Evolutionary conservation across 257 asterid genomes (phyloP), one percentile per base, ranked within the genome.

Genomic region (Prunella vulgaris): DNA sequence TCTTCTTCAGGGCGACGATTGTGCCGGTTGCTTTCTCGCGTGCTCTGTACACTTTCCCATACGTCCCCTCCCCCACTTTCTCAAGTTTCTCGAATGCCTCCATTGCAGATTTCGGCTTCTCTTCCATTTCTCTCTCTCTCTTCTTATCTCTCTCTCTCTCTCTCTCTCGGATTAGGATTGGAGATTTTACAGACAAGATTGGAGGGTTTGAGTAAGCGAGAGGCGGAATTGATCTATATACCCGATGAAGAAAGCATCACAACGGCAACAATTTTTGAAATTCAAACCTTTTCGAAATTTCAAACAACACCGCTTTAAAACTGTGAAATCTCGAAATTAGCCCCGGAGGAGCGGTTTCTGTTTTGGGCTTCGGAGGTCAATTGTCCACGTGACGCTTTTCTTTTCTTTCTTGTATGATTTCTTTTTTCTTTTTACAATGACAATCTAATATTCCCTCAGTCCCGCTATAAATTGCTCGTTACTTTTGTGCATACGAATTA

Each of bases 11-110:
- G 7, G 97, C 99, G 0, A 93, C 99, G 10, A 93, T 93, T 30
- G 85, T 84, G 5, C 97, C 99, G 1, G 96, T 93, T 46, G 95
- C 88, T 74, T 85, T 88, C 87, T 93, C 99, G 57, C 90, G 80
- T 18, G 97, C 99, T 76, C 99, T 70, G 83, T 93, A 93, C 38
- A 93, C 99, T 71, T 91, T 93, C 0, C 99, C 97, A 56, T 89
- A 92, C 9, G 98, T 92, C 5, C 98, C 98, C 65, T 92, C 98
- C 7, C 98, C 98, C 0, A 92, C 98, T 72, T 89, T 92, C 88
- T 92, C 98, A 10, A 92, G 88, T 80, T 92, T 92, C 88, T 92
- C 98, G 57, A 84, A 92, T 6, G 94, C 95, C 22, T 92, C 96
- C 98, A 87, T 92, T 5, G 87, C 96, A 14, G 90, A 85, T 75